These are phyloP conservation scores for Nitzschia sp. DNA, from an alignment of 108 stramenopile genomes.

Conservation along the genomic window DNA sequence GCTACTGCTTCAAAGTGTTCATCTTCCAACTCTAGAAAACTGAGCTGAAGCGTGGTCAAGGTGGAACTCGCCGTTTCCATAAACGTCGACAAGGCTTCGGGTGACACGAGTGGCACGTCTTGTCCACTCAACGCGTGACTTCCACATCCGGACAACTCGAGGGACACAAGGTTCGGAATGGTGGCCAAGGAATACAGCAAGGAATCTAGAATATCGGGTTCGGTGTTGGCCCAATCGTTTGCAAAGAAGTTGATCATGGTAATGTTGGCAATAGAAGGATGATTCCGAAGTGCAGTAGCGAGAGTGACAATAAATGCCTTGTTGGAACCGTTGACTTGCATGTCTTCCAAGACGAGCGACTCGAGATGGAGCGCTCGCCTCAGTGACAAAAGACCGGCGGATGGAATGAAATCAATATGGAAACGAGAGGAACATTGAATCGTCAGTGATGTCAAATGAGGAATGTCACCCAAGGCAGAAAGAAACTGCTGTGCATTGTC, in stretches of 20 bases:
- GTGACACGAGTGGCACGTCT: slow-evolving; percentile 13
- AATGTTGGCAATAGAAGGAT: slow-evolving; percentile 9
- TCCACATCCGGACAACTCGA: slow-evolving; percentile 22
- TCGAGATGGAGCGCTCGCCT: slow-evolving; percentile 1
- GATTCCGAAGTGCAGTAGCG: slow-evolving; percentile 1
- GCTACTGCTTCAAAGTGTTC: slow-evolving; percentile 24
- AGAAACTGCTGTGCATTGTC: slow-evolving; percentile 18
- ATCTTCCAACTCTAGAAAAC: slow-evolving; percentile 22
- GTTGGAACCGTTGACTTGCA: slow-evolving; percentile 21
- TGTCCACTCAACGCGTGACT: slow-evolving; percentile 25
- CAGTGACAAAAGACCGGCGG: slow-evolving; percentile 6
- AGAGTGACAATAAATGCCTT: slow-evolving; percentile 2
- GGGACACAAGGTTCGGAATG: slow-evolving; percentile 9
- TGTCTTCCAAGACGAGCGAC: slow-evolving; percentile 18
- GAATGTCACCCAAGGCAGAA: not conserved
- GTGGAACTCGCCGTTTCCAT: not conserved
- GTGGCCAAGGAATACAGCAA: slow-evolving; percentile 8
- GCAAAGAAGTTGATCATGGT: slow-evolving; percentile 25
- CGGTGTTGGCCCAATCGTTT: slow-evolving; percentile 30
- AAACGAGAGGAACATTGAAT: slow-evolving; percentile 20
- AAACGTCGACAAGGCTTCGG: slow-evolving; percentile 2
- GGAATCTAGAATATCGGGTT: slow-evolving; percentile 14
- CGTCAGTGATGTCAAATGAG: slow-evolving; percentile 7
- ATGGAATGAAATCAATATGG: slow-evolving; percentile 23
- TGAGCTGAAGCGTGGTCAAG: slow-evolving; percentile 7